phyloP scores from a whole-genome alignment of 2,329 filamentous ascomycete genomes.

The Pseudogymnoascus sp. region DNA sequence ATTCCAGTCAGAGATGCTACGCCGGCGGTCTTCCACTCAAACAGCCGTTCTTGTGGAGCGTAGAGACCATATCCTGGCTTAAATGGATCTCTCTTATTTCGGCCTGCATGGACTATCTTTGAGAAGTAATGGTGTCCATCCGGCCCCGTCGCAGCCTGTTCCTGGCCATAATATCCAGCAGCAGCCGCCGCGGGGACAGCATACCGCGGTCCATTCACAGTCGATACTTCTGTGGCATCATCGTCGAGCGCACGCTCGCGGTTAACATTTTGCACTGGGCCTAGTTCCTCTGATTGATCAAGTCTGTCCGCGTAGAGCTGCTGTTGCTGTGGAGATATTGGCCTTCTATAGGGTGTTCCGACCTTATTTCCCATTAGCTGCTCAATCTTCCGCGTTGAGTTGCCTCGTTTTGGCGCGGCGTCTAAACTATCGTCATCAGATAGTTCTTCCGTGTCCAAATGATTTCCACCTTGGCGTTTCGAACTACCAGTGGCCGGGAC shows the following conservation, averaged over 20 bases:
- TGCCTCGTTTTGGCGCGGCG: slow-evolving; percentile 20
- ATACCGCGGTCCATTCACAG: slow-evolving; percentile 20
- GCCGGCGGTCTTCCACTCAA: slow-evolving; percentile 65
- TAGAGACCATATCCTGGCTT: slow-evolving; percentile 49
- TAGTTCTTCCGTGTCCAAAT: background rate
- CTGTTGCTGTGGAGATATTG: background rate
- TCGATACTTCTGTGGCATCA: slow-evolving; percentile 12
- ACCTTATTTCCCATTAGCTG: slow-evolving; percentile 19
- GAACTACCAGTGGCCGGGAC: background rate
- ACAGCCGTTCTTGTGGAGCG: slow-evolving; percentile 50
- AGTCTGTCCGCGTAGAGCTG: background rate
- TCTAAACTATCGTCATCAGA: slow-evolving; percentile 13
- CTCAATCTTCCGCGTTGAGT: slow-evolving; percentile 22
- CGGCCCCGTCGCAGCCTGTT: slow-evolving; percentile 14
- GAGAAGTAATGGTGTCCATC: slow-evolving; percentile 23
- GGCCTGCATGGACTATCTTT: slow-evolving; percentile 22
- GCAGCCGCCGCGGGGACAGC: slow-evolving; percentile 14
- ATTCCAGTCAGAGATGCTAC: slow-evolving; percentile 51
- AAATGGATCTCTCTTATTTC: slow-evolving; percentile 17
- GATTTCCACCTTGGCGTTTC: background rate
- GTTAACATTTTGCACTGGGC: background rate
- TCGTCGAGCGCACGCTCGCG: background rate
- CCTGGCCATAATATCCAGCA: slow-evolving; percentile 14
- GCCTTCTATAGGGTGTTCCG: background rate
- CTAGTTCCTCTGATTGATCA: background rate